A percentile compares a stretch with the other conserved stretches of the same genome.
Conservation (phyloP, 2,329 filamentous ascomycete genomes). For the Colletotrichum paranaense region DNA sequence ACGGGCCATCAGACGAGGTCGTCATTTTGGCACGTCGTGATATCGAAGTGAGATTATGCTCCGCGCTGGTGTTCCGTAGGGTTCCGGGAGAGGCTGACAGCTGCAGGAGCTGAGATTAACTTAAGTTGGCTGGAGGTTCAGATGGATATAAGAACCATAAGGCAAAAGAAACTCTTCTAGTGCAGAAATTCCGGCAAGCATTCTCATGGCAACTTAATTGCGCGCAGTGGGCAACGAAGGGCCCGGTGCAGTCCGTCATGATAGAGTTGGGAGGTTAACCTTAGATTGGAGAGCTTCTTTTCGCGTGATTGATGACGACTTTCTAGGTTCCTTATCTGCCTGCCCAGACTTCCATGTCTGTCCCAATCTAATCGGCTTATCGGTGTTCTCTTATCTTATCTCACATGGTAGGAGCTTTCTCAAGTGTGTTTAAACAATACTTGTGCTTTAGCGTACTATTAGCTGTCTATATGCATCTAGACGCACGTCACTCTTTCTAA, state of each 20-base stretch:
- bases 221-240: conserved; percentile 15
- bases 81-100: conserved; percentile 20
- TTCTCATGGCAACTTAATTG: conserved; percentile 13
- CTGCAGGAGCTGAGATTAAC: conserved; percentile 18
- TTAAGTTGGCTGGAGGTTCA: conserved; percentile 18
- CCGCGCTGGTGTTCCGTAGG: neutral
- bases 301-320: neutral
- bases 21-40: neutral
- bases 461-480: neutral
- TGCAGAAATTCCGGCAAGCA: conserved; percentile 12
- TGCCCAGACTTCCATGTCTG: neutral
- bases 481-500: neutral
- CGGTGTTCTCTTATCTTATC: neutral
- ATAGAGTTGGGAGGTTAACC: conserved; percentile 24
- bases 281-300: neutral
- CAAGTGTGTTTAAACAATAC: neutral
- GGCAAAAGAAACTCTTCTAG: conserved; percentile 17
- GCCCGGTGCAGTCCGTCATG: neutral
- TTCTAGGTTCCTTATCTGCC: neutral
- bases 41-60: neutral
- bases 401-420: neutral
- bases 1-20: neutral
- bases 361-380: no score
- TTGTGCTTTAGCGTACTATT: neutral
- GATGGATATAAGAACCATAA: conserved; percentile 20